Base-by-base conservation (phyloP, 139 green algal genomes). In the Spirogloea muscicola region DNA sequence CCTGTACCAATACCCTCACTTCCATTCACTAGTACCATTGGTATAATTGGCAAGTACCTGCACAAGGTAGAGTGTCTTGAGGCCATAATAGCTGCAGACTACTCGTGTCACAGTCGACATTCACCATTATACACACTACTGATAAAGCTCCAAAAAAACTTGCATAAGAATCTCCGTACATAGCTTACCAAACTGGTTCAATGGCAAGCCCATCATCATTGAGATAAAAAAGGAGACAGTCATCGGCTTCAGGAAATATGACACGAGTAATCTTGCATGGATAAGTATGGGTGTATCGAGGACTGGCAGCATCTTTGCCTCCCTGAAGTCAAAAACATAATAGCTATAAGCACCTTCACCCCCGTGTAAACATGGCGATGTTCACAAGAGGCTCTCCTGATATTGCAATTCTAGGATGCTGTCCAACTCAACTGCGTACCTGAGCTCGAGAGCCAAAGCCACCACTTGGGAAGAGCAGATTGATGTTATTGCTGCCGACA, bases 1-100 rank as follows among this genome's bases (percentile, higher is more conserved):
- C 95, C 95, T 1, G 95, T 99, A 58, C 95, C 95, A 48, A 99
- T 99, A 80, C 95, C 95, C 68, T 99, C 95, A 6, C 94, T 94
- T 38, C 95, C 95, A 63, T 99, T 97, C 34, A 99, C 71, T 41
- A 98, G 88, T 48, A 99, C 94, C 48, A 79, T 61, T 0, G 82
- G 82, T 1, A 87, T 21, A 25, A 83, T 82, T 13, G 82, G 82
- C 1, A 77, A 25, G 51, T 87, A 87, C 75, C 75, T 82, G 74
- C 18, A 76, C 25, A 64, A 64, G 10, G 2, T 3, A 44, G 25
- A 64, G n/a, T 34, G 27, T 38, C 43, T 13, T 25, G 43, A 51
- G 43, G 46, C 46, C 46, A 55, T n/a, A 55, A 21, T 55, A 55
- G 21, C n/a, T 21, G n/a, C 21, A 55, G 21, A 21, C 46, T 55